Evolutionary conservation across 2,329 filamentous ascomycete genomes (phyloP), one percentile per base, ranked within the genome.

Genomic region (Bertia moriformis): DNA sequence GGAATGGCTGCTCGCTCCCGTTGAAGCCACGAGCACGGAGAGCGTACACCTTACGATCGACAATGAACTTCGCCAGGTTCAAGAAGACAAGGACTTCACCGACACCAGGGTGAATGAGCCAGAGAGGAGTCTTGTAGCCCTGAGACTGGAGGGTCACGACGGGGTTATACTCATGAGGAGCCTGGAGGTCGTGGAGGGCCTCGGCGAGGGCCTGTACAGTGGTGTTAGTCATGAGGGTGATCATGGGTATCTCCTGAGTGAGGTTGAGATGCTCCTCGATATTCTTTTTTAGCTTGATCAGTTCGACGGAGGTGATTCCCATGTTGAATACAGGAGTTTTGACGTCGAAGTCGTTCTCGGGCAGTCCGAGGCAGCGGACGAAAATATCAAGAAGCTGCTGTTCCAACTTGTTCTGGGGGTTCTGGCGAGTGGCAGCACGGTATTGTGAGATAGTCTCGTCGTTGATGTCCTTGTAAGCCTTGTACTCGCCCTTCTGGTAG

Each of bases 61-160:
- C 33, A 36, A 44, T 42, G 20, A 40, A 39, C n/a, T 33, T 40
- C 13, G 40, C 40, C 29, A 44, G 38, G 12, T 44, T 44, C 1
- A 44, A 38, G 30, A 44, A 44, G 13, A 44, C 42, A 2, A 44
- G 38, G 14, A 44, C 29, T 15, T 48, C 47, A 15, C 44, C 42
- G 2, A 46, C 43, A 0, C 61, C 61, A 0, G 61, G 60, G 40
- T 65, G 62, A 2, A 66, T 42, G 2, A 60, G 49, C 51, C 54
- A 65, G 4, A 65, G 47, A 0, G 62, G 61, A 3, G 51, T 54
- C 40, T 58, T 60, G 19, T 15, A 39, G 1, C 55, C 54, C 4
- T 45, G 14, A 1, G 51, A 18, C 3, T 47, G 51, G 0, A 69
- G 40, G 0, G 50, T 45, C 5, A 55, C 51, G 2, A 66, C 51